These are phyloP conservation scores for Aspergillus phoenicis DNA, from an alignment of 2,329 filamentous ascomycete genomes.

Conservation along the genomic window DNA sequence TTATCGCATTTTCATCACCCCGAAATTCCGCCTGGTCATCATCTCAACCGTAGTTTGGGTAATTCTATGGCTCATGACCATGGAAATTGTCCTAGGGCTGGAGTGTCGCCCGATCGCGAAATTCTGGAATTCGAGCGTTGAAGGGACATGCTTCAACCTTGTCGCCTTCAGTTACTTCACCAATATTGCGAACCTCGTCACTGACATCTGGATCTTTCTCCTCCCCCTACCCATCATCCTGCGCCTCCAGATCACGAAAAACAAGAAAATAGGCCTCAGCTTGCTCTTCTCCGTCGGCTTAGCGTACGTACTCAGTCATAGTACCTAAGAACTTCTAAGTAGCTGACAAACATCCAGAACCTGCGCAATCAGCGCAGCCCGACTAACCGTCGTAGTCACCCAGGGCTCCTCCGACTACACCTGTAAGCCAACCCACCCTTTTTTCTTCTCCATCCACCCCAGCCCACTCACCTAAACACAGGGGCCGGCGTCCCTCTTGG, in stretches of 20 bases:
- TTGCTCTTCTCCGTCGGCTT: conserved; percentile 18
- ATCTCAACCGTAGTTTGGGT: conserved; percentile 16
- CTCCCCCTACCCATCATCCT: conserved; percentile 20
- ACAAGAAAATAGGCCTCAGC: conserved; percentile 17
- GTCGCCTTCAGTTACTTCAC: conserved; percentile 20
- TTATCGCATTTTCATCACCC: conserved; percentile 18
- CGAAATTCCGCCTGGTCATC: conserved; percentile 14
- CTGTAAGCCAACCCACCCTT: neutral
- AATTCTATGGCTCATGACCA: conserved; percentile 16
- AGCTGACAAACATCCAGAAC: conserved; percentile 4
- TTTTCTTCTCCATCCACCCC: neutral
- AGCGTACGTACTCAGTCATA: conserved; percentile 1
- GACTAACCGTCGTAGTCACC: conserved; percentile 8
- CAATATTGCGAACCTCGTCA: conserved; percentile 20
- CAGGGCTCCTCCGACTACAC: conserved; percentile 9
- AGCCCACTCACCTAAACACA: neutral
- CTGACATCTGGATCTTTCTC: conserved; percentile 21
- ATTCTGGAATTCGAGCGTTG: conserved; percentile 13
- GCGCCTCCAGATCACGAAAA: conserved; percentile 12
- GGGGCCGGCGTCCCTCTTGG: conserved; percentile 9
- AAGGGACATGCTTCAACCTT: conserved; percentile 14
- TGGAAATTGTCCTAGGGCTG: conserved; percentile 16
- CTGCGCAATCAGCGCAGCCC: conserved; percentile 10
- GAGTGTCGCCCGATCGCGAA: conserved; percentile 15
- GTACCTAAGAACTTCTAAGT: neutral